Evolutionary conservation across 129 eudicot species (phyloP), one percentile per base, ranked within the genome.

Genomic region (Sambucus nigra): DNA sequence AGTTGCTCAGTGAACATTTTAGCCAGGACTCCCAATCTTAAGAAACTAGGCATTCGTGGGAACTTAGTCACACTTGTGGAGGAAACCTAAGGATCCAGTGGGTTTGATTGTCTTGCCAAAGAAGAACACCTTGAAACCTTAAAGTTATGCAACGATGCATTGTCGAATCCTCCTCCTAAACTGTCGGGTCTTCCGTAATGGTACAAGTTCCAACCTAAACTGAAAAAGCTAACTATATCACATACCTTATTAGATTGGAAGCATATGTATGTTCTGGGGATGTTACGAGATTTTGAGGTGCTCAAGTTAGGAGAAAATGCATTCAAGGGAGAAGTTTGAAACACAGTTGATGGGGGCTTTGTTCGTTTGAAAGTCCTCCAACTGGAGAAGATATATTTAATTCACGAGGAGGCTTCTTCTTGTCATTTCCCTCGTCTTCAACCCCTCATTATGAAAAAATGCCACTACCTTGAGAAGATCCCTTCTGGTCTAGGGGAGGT

Each of bases 241-340:
- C 59, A 69, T 51, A 64, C 76, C 14, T 29, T 39, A 13, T 47
- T 71, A 32, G 59, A 56, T 45, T 82, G 86, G 82, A 64, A 65
- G 21, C 47, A 62, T 44, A 70, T 82, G 86, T 29, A 40, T 16
- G 52, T 64, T 0, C 57, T 82, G 20, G 79, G 69, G 27, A 64
- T 62, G 66, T 48, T 78, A 26, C 80, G 77, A 6, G 53, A 78
- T 53, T 86, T 82, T 53, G 77, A 77, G 60, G 79, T 64, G 60
- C 69, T 82, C 0, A 78, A 82, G 27, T 25, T 78, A n/a, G 57
- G 61, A 47, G 64, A 53, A 15, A 35, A 46, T 14, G 81, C 82
- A 7, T 77, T 82, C 56, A 27, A n/a, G 13, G 86, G 86, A 23
- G 26, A 44, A 25, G 28, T 32, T 26, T 74, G 82, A 76, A 56